Percentiles rank a stretch among this genome's conserved stretches.
These are phyloP conservation scores for Phytophthora citrophthora DNA, from an alignment of 352 stramenopile species.

Conservation along the genomic window DNA sequence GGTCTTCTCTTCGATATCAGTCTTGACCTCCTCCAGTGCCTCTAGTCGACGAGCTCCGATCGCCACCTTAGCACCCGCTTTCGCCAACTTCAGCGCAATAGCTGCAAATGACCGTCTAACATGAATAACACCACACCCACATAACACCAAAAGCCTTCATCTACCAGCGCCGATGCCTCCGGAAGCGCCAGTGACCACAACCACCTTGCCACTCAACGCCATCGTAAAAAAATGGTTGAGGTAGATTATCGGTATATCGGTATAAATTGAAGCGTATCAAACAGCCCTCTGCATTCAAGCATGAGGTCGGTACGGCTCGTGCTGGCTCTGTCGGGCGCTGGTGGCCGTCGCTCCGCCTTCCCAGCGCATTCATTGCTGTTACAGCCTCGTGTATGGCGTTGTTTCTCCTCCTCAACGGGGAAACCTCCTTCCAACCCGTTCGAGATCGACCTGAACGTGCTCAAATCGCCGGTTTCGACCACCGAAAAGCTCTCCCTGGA, in stretches of 20 bases:
- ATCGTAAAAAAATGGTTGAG: background rate
- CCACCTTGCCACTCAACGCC: constrained; percentile 74
- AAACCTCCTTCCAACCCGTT: constrained; percentile 46
- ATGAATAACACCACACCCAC: background rate
- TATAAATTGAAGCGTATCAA: constrained; percentile 2
- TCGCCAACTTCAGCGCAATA: constrained; percentile 72
- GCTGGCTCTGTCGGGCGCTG: constrained; percentile 7
- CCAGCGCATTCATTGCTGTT: background rate
- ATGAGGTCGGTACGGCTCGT: constrained; percentile 10
- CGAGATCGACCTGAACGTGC: constrained; percentile 55
- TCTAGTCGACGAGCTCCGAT: constrained; percentile 76
- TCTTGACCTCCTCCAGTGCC: constrained; percentile 45
- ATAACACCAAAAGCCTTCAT: background rate
- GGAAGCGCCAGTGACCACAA: constrained; percentile 89
- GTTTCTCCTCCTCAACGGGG: background rate
- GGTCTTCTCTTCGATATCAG: constrained; percentile 27
- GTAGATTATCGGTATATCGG: constrained; percentile 6
- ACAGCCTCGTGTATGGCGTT: background rate
- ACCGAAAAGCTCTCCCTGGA: constrained; percentile 15
- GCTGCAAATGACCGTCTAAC: constrained; percentile 13
- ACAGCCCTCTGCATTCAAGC: background rate
- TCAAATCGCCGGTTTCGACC: constrained; percentile 9
- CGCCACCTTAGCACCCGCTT: constrained; percentile 76
- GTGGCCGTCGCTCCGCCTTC: background rate
- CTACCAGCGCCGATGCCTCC: constrained; percentile 83